Percentiles rank a stretch among this genome's conserved stretches.
These are phyloP conservation scores for Phytophthora europaea DNA, from an alignment of 352 stramenopile genomes.

Conservation along the genomic window DNA sequence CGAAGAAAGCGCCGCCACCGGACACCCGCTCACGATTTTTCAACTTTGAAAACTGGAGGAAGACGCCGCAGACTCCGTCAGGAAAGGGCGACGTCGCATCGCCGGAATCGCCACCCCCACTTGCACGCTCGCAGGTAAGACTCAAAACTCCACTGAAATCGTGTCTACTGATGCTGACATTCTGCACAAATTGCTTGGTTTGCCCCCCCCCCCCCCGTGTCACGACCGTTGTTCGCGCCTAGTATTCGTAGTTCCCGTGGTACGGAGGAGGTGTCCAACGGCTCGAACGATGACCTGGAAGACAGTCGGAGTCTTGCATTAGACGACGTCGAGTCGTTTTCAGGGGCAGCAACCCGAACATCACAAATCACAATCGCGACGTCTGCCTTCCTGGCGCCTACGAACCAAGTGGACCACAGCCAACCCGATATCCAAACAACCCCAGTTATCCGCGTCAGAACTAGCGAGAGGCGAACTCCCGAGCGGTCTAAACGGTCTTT, in stretches of 20 bases:
- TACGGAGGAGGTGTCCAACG: slow-evolving; percentile 8
- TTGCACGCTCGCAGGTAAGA: slow-evolving; percentile 24
- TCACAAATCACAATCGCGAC: slow-evolving; percentile 23
- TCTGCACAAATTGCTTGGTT: background rate
- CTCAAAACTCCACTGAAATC: background rate
- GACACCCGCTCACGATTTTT: slow-evolving; percentile 23
- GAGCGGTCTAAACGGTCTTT: slow-evolving; percentile 15
- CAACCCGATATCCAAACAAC: slow-evolving; percentile 23
- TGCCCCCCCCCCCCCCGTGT: slow-evolving; percentile 1
- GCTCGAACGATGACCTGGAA: slow-evolving; percentile 13
- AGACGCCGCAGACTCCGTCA: slow-evolving; percentile 19
- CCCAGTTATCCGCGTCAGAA: slow-evolving; percentile 34
- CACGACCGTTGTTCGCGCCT: slow-evolving; percentile 2
- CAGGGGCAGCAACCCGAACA: slow-evolving; percentile 10
- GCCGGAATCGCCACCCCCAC: background rate
- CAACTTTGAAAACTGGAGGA: slow-evolving; percentile 37
- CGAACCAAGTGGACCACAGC: slow-evolving; percentile 22
- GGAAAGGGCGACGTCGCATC: slow-evolving; percentile 9
- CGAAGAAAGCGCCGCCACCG: slow-evolving; percentile 29
- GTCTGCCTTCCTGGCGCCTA: slow-evolving; percentile 11
- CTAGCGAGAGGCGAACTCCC: slow-evolving; percentile 21
- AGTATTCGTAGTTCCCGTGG: slow-evolving; percentile 15
- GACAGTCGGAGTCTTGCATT: slow-evolving; percentile 11
- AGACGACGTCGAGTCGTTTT: slow-evolving; percentile 23
- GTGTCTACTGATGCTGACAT: background rate